Conservation (phyloP, 2,329 filamentous ascomycete species). For the Sclerotiophoma versabilis region DNA sequence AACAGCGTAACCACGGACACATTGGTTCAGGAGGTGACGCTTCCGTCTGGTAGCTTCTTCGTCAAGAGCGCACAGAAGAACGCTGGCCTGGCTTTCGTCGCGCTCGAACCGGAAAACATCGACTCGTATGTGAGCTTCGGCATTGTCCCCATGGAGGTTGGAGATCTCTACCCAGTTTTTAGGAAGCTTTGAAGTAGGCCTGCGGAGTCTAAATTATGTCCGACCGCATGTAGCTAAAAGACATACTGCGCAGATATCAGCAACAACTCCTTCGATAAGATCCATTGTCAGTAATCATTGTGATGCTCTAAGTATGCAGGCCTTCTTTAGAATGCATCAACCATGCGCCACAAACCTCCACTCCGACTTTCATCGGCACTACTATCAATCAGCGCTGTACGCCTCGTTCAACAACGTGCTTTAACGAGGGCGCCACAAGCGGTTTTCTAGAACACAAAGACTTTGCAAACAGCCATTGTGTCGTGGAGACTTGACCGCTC, state of each 20-base stretch:
- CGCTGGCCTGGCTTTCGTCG: conserved; percentile 46
- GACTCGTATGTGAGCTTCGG: conserved; percentile 49
- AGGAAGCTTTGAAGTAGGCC: conserved; percentile 23
- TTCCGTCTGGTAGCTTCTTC: conserved; percentile 45
- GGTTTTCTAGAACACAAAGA: conserved; percentile 10
- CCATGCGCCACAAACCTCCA: neutral
- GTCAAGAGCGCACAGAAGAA: conserved; percentile 49
- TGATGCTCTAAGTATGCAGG: neutral
- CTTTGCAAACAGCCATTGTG: conserved; percentile 3
- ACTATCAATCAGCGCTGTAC: neutral
- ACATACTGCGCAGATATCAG: neutral
- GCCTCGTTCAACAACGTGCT: neutral
- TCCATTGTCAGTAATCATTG: conserved; percentile 1
- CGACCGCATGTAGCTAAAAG: neutral
- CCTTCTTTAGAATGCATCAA: neutral
- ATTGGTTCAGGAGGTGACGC: conserved; percentile 29
- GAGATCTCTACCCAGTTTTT: conserved; percentile 47
- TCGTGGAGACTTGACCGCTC: conserved; percentile 17
- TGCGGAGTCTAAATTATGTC: neutral
- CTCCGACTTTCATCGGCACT: neutral
- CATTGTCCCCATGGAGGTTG: conserved; percentile 46
- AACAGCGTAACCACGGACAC: conserved; percentile 43
- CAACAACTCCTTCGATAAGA: neutral
- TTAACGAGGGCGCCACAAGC: conserved; percentile 14
- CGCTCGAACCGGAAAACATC: conserved; percentile 49